A percentile compares a stretch with the other conserved stretches of the same genome.
These are phyloP conservation scores for Paramyrothecium sp. DNA, from an alignment of 2,329 filamentous ascomycete species.

Conservation along the genomic window DNA sequence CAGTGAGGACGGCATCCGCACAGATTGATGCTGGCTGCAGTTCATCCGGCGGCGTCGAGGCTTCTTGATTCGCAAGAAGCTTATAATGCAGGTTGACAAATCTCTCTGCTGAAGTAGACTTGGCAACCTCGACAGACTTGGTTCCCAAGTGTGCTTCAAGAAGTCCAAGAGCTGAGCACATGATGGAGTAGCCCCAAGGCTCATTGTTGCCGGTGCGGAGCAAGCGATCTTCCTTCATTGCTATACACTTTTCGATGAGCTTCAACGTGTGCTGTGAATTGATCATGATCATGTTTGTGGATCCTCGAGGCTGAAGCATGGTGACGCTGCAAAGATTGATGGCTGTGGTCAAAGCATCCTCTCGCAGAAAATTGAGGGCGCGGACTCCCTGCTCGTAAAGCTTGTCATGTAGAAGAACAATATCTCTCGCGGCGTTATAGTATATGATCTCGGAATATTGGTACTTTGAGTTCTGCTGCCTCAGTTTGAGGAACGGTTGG, in stretches of 20 bases:
- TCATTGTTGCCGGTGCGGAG: slow-evolving; percentile 63
- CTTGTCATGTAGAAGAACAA: slow-evolving; percentile 61
- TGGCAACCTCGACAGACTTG: slow-evolving; percentile 56
- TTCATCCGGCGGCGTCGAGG: slow-evolving; percentile 32
- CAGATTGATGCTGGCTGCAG: slow-evolving; percentile 19
- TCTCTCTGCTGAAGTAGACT: slow-evolving; percentile 57
- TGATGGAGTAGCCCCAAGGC: slow-evolving; percentile 63
- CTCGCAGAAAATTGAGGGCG: slow-evolving; percentile 58
- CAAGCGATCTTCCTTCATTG: slow-evolving; percentile 60
- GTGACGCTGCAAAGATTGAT: slow-evolving; percentile 62
- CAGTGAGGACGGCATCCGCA: slow-evolving; percentile 17
- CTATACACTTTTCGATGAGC: slow-evolving; percentile 60
- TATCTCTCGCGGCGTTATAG: slow-evolving; percentile 61
- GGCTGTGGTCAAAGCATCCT: slow-evolving; percentile 58
- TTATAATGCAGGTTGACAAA: slow-evolving; percentile 60
- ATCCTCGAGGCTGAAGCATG: slow-evolving; percentile 57
- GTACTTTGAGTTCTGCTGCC: slow-evolving; percentile 59
- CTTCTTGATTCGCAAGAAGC: slow-evolving; percentile 53
- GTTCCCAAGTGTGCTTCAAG: slow-evolving; percentile 58
- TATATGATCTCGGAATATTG: slow-evolving; percentile 63
- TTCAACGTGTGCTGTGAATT: slow-evolving; percentile 59
- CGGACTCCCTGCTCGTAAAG: slow-evolving; percentile 58
- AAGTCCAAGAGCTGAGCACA: slow-evolving; percentile 59
- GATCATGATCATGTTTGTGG: slow-evolving; percentile 62
- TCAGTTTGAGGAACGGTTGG: slow-evolving; percentile 58